Evolutionary conservation across 495 filamentous ascomycete species (phyloP).

Genomic region (Talaromyces thailandensis): DNA sequence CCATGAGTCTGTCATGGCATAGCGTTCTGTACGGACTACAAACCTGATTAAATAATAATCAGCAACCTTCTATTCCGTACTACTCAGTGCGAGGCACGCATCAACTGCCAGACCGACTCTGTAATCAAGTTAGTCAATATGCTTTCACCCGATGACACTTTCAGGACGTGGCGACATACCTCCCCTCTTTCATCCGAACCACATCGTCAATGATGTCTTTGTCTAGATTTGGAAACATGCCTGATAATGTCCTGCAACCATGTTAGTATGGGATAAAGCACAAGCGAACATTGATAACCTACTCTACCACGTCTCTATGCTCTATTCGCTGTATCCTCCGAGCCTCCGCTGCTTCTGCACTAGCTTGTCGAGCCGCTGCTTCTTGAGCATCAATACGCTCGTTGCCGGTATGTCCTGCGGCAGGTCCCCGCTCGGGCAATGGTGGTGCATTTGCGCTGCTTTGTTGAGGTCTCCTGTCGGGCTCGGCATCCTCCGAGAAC

Average conservation of each 20-base stretch:
- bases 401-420: conserved; percentile 41
- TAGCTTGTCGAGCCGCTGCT: conserved; percentile 87
- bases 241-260: conserved; percentile 52
- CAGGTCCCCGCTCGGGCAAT: conserved; percentile 47
- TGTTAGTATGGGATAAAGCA: not conserved
- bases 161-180: conserved; percentile 45
- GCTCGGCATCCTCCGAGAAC: conserved; percentile 71
- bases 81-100: conserved; percentile 74
- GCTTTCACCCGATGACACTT: not conserved
- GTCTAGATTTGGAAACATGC: conserved; percentile 91
- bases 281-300: conserved; percentile 10
- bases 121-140: conserved; percentile 12
- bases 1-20: too few relatives aligned
- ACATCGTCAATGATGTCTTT: conserved; percentile 90
- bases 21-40: too few relatives aligned
- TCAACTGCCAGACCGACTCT: conserved; percentile 88
- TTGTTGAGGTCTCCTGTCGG: conserved; percentile 26
- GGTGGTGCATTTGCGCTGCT: conserved; percentile 50
- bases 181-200: conserved; percentile 81
- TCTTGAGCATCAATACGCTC: conserved; percentile 59
- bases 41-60: too few relatives aligned
- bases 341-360: conserved; percentile 85
- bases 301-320: conserved; percentile 83
- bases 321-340: conserved; percentile 75
- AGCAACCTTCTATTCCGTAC: conserved; percentile 22